A percentile compares a stretch with the other conserved stretches of the same genome.
Evolutionary conservation across 768 basidiomycete species (phyloP).

Genomic region (Sarcodon aspratus): DNA sequence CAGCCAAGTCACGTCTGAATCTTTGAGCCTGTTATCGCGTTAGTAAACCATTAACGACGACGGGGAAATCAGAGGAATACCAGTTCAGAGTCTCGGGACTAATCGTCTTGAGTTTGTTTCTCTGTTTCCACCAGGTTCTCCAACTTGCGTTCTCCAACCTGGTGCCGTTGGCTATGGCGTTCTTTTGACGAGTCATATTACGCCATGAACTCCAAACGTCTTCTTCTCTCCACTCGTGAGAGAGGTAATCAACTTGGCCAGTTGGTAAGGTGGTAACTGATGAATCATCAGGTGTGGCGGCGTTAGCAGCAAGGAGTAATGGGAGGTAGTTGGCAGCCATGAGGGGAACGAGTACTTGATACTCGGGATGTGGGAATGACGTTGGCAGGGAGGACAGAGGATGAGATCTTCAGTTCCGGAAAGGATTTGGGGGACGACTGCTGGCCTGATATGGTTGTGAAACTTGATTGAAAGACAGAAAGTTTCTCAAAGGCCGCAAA

Average conservation of each 20-base stretch:
- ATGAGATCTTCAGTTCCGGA: too few relatives aligned
- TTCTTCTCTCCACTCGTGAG: constrained; percentile 95
- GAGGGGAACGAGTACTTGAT: not conserved
- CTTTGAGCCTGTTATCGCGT: constrained; percentile 72
- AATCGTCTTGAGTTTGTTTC: constrained; percentile 90
- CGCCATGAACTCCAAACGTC: constrained; percentile 99
- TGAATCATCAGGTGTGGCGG: constrained; percentile 58
- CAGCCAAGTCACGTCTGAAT: constrained; percentile 98
- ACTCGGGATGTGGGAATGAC: not conserved
- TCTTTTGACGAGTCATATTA: constrained; percentile 96
- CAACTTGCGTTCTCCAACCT: constrained; percentile 96
- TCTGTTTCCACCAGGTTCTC: constrained; percentile 99
- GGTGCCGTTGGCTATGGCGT: constrained; percentile 91
- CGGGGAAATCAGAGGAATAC: constrained; percentile 32
- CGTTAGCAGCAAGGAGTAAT: constrained; percentile 53
- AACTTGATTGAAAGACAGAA: too few relatives aligned
- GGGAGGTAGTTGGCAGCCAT: constrained; percentile 61
- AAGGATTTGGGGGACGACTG: too few relatives aligned
- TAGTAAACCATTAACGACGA: constrained; percentile 9
- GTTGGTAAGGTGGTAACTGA: constrained; percentile 75
- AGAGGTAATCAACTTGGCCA: constrained; percentile 97
- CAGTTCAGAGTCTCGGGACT: constrained; percentile 97
- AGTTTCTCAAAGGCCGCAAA: too few relatives aligned
- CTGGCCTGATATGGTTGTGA: too few relatives aligned
- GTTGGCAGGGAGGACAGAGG: not conserved